phyloP scores from a whole-genome alignment of 2,329 filamentous ascomycete species.

The Penicillium crustosum region DNA sequence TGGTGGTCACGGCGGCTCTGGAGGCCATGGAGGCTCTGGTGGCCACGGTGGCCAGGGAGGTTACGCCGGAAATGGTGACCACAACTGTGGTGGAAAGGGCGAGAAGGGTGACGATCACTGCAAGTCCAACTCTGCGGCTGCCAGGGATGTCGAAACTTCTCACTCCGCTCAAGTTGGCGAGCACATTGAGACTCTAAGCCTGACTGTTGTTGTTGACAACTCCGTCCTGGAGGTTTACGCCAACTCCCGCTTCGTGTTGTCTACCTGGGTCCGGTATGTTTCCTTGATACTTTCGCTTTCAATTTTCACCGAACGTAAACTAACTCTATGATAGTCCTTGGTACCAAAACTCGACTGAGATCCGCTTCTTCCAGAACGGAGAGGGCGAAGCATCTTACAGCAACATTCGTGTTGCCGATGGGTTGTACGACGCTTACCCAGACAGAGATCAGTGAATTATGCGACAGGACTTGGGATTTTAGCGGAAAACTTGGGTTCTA shows the following conservation, averaged over 20 bases:
- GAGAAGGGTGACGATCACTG: neutral
- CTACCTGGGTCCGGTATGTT: neutral
- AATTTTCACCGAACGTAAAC: neutral
- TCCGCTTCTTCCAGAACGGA: neutral
- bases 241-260: neutral
- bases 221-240: neutral
- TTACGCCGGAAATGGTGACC: neutral
- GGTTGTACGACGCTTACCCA: neutral
- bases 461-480: too few relatives aligned
- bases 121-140: neutral
- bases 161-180: neutral
- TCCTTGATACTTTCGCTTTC: neutral
- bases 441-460: neutral
- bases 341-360: neutral
- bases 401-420: neutral
- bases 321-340: neutral
- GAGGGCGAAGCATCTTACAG: neutral
- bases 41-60: neutral
- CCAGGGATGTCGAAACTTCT: neutral
- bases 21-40: neutral
- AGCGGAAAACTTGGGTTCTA: too few relatives aligned
- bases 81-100: neutral
- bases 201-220: neutral
- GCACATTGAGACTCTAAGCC: neutral
- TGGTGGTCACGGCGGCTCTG: neutral